Percentiles rank a stretch among this genome's conserved stretches.
These are phyloP conservation scores for Staphylotrichum longicolle DNA, from an alignment of 495 filamentous ascomycete genomes.

Conservation along the genomic window DNA sequence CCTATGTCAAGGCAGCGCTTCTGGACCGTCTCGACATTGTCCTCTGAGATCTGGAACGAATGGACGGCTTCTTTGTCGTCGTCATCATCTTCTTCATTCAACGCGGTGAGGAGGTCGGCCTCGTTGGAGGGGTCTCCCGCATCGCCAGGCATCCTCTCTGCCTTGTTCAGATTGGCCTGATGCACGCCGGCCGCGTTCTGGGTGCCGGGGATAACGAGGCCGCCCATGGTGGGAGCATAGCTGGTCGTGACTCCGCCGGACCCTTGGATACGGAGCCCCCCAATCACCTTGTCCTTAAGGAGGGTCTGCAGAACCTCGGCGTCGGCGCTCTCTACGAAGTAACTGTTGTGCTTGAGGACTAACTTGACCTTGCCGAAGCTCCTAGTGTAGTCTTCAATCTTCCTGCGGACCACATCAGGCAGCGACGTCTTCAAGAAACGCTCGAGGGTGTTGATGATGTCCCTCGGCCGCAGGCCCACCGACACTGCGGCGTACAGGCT, in stretches of 20 bases:
- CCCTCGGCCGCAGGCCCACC: conserved; percentile 78
- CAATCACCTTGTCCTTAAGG: conserved; percentile 57
- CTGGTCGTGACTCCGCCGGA: conserved; percentile 71
- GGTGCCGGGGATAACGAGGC: conserved; percentile 89
- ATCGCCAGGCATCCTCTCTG: conserved; percentile 31
- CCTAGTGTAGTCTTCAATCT: conserved; percentile 79
- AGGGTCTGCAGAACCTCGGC: conserved; percentile 79
- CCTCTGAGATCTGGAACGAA: conserved; percentile 84
- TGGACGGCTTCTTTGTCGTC: conserved; percentile 87
- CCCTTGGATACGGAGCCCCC: conserved; percentile 45
- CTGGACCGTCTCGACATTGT: conserved; percentile 78
- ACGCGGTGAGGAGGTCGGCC: conserved; percentile 50
- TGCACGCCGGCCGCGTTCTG: conserved; percentile 84
- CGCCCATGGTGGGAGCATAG: conserved; percentile 83
- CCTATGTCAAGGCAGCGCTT: conserved; percentile 84
- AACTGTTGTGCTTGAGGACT: conserved; percentile 89
- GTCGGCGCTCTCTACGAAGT: conserved; percentile 89
- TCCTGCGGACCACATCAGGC: conserved; percentile 71
- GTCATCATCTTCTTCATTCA: conserved; percentile 83
- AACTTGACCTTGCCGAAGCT: conserved; percentile 95
- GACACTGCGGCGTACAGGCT: conserved; percentile 94
- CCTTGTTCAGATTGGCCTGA: conserved; percentile 53
- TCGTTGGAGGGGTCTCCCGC: conserved; percentile 31
- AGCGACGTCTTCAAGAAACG: conserved; percentile 82
- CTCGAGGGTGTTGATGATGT: conserved; percentile 87